Evolutionary conservation across 2,329 filamentous ascomycete species (phyloP), one percentile per base, ranked within the genome.

Genomic region (Cercospora zeina): DNA sequence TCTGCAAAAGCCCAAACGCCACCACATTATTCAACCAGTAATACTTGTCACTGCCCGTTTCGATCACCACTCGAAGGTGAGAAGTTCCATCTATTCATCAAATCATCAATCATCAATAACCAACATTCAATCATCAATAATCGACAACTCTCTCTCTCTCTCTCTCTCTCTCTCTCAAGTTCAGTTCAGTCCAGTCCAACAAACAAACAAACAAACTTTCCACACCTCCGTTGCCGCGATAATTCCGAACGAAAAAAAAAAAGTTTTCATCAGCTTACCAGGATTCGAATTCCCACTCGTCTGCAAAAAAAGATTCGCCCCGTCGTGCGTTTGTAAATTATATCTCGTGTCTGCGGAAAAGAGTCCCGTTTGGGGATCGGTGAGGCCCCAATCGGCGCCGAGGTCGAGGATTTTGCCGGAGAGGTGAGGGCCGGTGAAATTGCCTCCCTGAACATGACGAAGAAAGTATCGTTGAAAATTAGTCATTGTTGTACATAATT

Each of bases 1-100:
- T 31, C 10, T 57, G 61, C 60, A 70, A 39, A 2, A 67, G 47
- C 2, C 69, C 69, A 4, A 71, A 61, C 13, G 68, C 61, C 14
- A 75, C 73, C 34, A 76, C 67, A 64, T 76, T 73, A 51, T 77
- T 77, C 65, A 77, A 65, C 75, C 75, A 77, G 36, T 72, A 71
- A 58, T 75, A 76, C 7, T 68, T 68, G 51, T 70, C 67, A 53
- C 73, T 71, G 1, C 70, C 70, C 7, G 75, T 76, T 62, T 77
- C 75, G 39, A 77, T 75, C 27, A 70, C 61, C 1, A 72, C 70
- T 9, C 74, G 63, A 61, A 77, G 27, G 66, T 76, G 69, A 27
- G 74, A 68, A 0, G 67, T 65, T 3, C 71, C 74, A 55, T 37
- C 54, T 56, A 19, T 33, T 9, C 9, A 50, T 30, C 36, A 39